Evolutionary conservation across 2,329 filamentous ascomycete species (phyloP).

Genomic region (Talaromyces sp.): DNA sequence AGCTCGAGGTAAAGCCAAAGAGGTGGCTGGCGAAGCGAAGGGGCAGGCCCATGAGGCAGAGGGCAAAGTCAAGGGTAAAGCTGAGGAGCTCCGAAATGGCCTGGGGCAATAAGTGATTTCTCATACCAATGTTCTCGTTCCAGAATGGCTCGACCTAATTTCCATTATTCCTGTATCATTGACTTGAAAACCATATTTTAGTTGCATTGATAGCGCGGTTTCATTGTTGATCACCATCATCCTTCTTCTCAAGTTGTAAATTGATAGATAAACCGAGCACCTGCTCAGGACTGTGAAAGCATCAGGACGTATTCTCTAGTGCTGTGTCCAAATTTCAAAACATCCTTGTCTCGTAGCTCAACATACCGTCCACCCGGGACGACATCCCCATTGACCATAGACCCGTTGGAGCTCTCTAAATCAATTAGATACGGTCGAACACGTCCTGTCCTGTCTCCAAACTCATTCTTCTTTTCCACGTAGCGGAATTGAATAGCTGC

Average conservation of each 20-base stretch:
- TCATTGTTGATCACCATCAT: neutral
- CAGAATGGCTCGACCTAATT: neutral
- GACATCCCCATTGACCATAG: slow-evolving; percentile 68
- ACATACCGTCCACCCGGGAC: slow-evolving; percentile 74
- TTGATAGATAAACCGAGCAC: neutral
- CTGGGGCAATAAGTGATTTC: neutral
- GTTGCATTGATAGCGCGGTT: slow-evolving; percentile 9
- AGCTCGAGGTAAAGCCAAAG: slow-evolving; percentile 43
- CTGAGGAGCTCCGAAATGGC: slow-evolving; percentile 22
- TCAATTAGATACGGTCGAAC: slow-evolving; percentile 89
- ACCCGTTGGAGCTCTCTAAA: slow-evolving; percentile 89
- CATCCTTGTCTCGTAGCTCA: slow-evolving; percentile 81
- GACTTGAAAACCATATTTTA: neutral
- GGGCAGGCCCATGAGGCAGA: slow-evolving; percentile 25
- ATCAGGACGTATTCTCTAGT: slow-evolving; percentile 94
- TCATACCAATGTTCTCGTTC: neutral
- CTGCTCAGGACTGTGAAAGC: slow-evolving; percentile 49
- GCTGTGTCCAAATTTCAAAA: slow-evolving; percentile 81
- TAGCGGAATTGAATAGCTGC: slow-evolving; percentile 91
- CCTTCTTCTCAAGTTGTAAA: neutral
- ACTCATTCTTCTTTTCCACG: slow-evolving; percentile 77
- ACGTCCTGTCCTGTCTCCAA: slow-evolving; percentile 71
- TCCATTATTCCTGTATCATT: neutral
- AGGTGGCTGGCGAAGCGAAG: slow-evolving; percentile 33
- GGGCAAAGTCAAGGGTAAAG: slow-evolving; percentile 30